Conservation (phyloP, 768 basidiomycete genomes). For the Xerocomus spinulosus region DNA sequence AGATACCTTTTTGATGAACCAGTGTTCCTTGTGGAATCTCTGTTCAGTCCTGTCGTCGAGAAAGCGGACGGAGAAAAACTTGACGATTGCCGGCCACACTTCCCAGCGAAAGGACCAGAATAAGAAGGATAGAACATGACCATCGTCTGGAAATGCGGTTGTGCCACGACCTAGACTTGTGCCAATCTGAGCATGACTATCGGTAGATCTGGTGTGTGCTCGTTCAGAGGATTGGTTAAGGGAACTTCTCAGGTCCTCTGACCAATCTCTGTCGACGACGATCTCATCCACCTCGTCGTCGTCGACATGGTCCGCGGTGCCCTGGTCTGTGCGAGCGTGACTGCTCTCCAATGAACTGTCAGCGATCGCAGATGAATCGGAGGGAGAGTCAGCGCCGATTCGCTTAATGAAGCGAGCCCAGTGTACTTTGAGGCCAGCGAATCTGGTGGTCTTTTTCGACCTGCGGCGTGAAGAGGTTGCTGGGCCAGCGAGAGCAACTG, state of each 20-base stretch:
- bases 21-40: conserved; percentile 58
- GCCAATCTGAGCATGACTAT: conserved; percentile 32
- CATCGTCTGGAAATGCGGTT: conserved; percentile 31
- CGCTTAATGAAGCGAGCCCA: conserved; percentile 53
- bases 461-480: conserved; percentile 23
- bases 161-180: conserved; percentile 39
- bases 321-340: conserved; percentile 20
- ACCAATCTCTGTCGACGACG: conserved; percentile 70
- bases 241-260: conserved; percentile 53
- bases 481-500: conserved; percentile 34
- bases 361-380: conserved; percentile 48
- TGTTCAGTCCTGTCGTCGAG: conserved; percentile 52
- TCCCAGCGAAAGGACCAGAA: conserved; percentile 53
- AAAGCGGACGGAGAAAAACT: conserved; percentile 61
- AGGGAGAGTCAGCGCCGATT: conserved; percentile 54
- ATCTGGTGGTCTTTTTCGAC: conserved; percentile 36
- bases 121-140: conserved; percentile 28
- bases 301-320: conserved; percentile 29
- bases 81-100: conserved; percentile 48
- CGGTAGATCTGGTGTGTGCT: conserved; percentile 48
- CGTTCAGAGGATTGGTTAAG: conserved; percentile 49
- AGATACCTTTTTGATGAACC: conserved; percentile 60
- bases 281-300: conserved; percentile 59
- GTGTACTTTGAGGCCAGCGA: conserved; percentile 36
- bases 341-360: conserved; percentile 44